Conservation (phyloP, 345 rosid species). For the Pseudoturritis turrita region DNA sequence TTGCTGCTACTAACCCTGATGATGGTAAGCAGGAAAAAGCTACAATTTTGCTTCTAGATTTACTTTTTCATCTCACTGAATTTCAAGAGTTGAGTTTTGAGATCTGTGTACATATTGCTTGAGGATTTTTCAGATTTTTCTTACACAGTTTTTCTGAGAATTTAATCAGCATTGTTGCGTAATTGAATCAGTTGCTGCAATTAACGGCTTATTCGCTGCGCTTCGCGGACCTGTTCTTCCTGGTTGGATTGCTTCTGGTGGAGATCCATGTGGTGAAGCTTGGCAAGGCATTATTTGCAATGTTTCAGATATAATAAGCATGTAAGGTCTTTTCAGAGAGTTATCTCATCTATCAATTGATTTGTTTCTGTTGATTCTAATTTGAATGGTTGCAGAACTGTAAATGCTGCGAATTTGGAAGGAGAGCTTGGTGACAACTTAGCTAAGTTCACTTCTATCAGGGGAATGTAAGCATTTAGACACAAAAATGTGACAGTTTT, state of each 20-base stretch:
- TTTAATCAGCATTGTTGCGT: conserved; percentile 38
- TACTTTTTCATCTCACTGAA: background rate
- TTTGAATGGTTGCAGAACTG: conserved; percentile 43
- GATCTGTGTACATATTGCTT: conserved; percentile 30
- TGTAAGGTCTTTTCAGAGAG: conserved; percentile 36
- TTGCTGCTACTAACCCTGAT: conserved; percentile 56
- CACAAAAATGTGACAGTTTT: background rate
- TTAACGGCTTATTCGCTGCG: conserved; percentile 63
- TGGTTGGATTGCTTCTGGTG: conserved; percentile 87
- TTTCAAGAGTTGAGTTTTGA: background rate
- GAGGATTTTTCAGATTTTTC: background rate
- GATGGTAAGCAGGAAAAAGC: conserved; percentile 51
- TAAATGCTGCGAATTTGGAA: conserved; percentile 87
- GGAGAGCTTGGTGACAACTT: conserved; percentile 84
- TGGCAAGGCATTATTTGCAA: conserved; percentile 94
- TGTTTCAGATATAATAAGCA: conserved; percentile 48
- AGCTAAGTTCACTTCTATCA: conserved; percentile 62
- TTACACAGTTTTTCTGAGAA: background rate
- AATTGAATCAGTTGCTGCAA: conserved; percentile 71
- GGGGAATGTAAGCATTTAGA: conserved; percentile 56
- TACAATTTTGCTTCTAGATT: background rate
- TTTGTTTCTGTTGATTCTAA: background rate
- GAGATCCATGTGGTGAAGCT: conserved; percentile 90
- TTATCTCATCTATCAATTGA: background rate
- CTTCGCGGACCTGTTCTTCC: conserved; percentile 78